Percentiles rank a stretch among this genome's conserved stretches.
Conservation (phyloP, 495 filamentous ascomycete genomes). For the Podospora conica region DNA sequence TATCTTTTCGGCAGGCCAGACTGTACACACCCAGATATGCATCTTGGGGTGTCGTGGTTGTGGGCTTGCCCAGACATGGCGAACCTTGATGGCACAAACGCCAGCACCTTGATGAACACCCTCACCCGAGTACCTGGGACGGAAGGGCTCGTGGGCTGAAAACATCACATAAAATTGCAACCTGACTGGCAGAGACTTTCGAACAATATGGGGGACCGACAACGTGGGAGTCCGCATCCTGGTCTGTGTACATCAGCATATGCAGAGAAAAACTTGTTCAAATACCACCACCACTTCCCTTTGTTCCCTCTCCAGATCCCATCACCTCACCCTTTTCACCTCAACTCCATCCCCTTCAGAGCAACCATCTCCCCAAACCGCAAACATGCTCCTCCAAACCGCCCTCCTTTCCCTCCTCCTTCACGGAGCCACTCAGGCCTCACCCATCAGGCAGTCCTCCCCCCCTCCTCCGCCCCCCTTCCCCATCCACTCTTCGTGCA, state of each 20-base stretch:
- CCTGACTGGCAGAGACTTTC: background rate
- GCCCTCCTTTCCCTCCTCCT: background rate
- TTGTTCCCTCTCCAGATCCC: background rate
- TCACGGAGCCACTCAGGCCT: background rate
- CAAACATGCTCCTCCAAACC: background rate
- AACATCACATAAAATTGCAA: background rate
- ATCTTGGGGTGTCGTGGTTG: background rate
- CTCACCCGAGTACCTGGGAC: background rate
- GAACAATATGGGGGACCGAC: background rate
- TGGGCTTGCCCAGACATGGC: background rate
- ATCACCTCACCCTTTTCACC: background rate
- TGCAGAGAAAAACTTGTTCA: background rate
- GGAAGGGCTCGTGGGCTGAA: background rate
- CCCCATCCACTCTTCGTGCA: conserved; percentile 3
- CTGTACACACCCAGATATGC: background rate
- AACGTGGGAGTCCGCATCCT: background rate
- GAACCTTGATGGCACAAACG: background rate
- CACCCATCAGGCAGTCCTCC: background rate
- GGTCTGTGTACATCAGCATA: background rate
- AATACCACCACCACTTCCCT: background rate
- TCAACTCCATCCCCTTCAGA: background rate
- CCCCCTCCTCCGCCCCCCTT: background rate
- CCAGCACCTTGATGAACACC: background rate
- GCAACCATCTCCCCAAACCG: background rate
- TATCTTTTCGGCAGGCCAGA: too few relatives aligned